Evolutionary conservation across 495 filamentous ascomycete genomes (phyloP).

Genomic region (Xylaria palmicola): DNA sequence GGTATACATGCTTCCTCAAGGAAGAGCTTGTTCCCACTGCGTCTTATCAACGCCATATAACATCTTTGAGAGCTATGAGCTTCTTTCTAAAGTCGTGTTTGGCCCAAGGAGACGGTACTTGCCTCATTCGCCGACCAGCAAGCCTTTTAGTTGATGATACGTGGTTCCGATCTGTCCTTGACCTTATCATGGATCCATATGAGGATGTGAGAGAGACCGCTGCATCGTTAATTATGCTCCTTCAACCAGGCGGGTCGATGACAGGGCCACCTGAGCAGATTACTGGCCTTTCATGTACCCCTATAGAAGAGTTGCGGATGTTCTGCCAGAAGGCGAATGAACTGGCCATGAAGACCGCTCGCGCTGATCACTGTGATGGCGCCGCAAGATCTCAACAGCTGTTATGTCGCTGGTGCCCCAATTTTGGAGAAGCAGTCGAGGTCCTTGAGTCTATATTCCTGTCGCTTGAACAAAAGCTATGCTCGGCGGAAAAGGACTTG

Average conservation of each 20-base stretch:
- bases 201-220: slow-evolving; percentile 82
- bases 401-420: slow-evolving; percentile 31
- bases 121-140: slow-evolving; percentile 15
- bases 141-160: slow-evolving; percentile 38
- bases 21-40: slow-evolving; percentile 69
- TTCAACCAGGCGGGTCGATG: slow-evolving; percentile 28
- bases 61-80: slow-evolving; percentile 64
- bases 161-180: slow-evolving; percentile 65
- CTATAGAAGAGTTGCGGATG: slow-evolving; percentile 28
- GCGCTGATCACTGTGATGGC: slow-evolving; percentile 85
- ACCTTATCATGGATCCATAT: slow-evolving; percentile 83
- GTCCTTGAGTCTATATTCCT: slow-evolving; percentile 45
- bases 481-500: slow-evolving; percentile 55
- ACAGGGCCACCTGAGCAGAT: slow-evolving; percentile 21
- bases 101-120: slow-evolving; percentile 14
- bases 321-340: slow-evolving; percentile 57
- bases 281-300: slow-evolving; percentile 3
- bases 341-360: slow-evolving; percentile 59
- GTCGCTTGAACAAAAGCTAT: slow-evolving; percentile 57
- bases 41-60: slow-evolving; percentile 86
- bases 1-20: slow-evolving; percentile 70
- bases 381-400: slow-evolving; percentile 64
- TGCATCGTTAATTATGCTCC: slow-evolving; percentile 53
- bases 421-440: slow-evolving; percentile 36
- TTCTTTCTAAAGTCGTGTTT: slow-evolving; percentile 51